Base-by-base conservation (phyloP, 2,329 filamentous ascomycete species). In the Trichoderma koningii region DNA sequence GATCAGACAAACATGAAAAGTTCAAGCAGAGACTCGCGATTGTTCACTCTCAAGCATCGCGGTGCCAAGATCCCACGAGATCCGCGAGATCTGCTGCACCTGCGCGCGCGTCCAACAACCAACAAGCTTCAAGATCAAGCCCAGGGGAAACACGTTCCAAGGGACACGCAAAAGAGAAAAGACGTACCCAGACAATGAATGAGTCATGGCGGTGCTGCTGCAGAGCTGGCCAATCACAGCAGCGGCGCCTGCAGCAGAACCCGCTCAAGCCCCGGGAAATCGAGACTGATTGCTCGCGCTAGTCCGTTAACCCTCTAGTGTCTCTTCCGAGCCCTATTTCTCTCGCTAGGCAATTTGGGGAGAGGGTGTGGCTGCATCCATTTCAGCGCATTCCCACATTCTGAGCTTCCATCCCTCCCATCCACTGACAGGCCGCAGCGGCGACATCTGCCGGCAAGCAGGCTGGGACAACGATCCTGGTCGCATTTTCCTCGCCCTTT, bases 221-320 rank as follows among this genome's bases (percentile, higher is more conserved):
- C 34, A 38, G 2, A 14, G 34, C 12, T 19, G 42, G 42, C 42
- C 42, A 45, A 52, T 30, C 47, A 14, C 5, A 14, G 47, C 3
- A 3, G 7, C 21, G 47, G n/a, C 47, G 47, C 21, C 21, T 21
- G 47, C 21, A 50, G 47, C 21, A 23, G 47, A 23, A 7, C 48
- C 45, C 45, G 45, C 72, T 71, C 21, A 73, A 72, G 71, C 71
- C 70, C 75, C 73, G 75, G 72, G 74, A 72, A 75, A 73, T 53
- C 10, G 47, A 30, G 59, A 67, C 68, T 52, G 47, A 6, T n/a
- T 69, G 34, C 34, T 38, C 12, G 34, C 12, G 10, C 34, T 14
- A 38, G 34, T 38, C 34, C 12, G 5, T 14, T 5, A 14, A 10
- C 12, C 1, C 3, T 38, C 34, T 38, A 38, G 34, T 10, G 34